Evolutionary conservation across 129 eudicot species (phyloP).

Genomic region (Tagetes erecta): DNA sequence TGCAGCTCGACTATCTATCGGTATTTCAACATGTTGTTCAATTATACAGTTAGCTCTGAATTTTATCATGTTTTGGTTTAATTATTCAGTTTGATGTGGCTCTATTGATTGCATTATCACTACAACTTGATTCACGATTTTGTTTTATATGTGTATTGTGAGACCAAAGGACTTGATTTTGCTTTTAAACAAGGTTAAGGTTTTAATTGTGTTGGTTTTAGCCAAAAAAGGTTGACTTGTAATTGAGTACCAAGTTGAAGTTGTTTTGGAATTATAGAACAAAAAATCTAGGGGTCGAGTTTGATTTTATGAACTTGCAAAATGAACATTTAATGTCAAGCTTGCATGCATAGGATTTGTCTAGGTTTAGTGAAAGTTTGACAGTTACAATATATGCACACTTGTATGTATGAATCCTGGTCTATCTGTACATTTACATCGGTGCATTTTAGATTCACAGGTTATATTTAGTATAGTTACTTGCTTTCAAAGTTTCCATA

Average conservation of each 20-base stretch:
- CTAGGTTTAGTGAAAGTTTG: not conserved
- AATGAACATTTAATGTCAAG: not conserved
- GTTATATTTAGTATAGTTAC: not conserved
- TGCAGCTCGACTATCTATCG: not conserved
- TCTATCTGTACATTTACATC: not conserved
- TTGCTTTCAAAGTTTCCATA: not conserved
- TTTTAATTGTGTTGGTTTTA: slow-evolving; percentile 6
- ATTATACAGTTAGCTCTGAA: not conserved
- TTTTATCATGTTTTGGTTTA: not conserved
- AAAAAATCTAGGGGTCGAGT: not conserved
- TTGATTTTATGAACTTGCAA: slow-evolving; percentile 13
- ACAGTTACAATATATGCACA: not conserved
- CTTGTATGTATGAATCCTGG: slow-evolving; percentile 1
- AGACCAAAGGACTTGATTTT: slow-evolving; percentile 11
- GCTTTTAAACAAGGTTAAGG: slow-evolving; percentile 4
- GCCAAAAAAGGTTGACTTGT: not conserved
- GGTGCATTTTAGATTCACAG: not conserved
- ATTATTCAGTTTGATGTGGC: not conserved
- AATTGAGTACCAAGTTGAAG: not conserved
- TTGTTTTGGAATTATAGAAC: not conserved
- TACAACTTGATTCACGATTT: slow-evolving; percentile 4
- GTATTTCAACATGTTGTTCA: not conserved
- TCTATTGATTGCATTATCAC: not conserved
- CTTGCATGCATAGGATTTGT: too few relatives aligned
- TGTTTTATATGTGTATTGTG: not conserved